These are phyloP conservation scores for Xerocomellus amylosporus DNA, from an alignment of 768 basidiomycete species.

Conservation along the genomic window DNA sequence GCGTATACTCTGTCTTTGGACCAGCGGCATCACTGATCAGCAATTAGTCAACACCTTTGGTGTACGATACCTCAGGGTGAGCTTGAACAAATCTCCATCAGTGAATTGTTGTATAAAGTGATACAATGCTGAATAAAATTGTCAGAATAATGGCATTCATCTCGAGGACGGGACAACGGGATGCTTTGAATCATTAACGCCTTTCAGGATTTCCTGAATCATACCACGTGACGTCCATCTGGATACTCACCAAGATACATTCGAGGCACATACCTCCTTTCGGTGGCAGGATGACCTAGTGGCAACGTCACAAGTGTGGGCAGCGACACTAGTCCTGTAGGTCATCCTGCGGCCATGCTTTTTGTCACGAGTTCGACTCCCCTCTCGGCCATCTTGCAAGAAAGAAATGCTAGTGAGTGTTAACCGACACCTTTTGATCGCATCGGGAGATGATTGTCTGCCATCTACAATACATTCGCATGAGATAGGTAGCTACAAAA, in stretches of 20 bases:
- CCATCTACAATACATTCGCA: not conserved
- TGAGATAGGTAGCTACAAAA: no score
- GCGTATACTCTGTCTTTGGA: no score
- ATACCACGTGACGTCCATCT: not conserved
- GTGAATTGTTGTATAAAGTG: not conserved
- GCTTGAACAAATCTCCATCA: no score
- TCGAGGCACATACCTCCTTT: not conserved
- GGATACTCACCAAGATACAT: not conserved
- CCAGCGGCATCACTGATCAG: not conserved
- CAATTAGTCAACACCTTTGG: not conserved
- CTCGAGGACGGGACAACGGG: no score
- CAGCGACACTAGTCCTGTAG: no score
- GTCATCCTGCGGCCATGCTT: not conserved
- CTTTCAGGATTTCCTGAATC: no score
- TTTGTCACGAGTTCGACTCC: slow-evolving; percentile 5
- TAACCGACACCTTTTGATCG: not conserved
- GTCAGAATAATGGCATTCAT: no score
- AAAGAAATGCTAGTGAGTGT: not conserved
- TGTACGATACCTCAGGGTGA: no score
- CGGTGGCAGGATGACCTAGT: slow-evolving; percentile 3
- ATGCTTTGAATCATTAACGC: no score
- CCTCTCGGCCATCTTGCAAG: not conserved
- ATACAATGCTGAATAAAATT: not conserved
- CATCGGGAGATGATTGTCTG: not conserved
- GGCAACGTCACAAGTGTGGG: not conserved